These are phyloP conservation scores for Articulospora tetracladia DNA, from an alignment of 495 filamentous ascomycete species.

Conservation along the genomic window DNA sequence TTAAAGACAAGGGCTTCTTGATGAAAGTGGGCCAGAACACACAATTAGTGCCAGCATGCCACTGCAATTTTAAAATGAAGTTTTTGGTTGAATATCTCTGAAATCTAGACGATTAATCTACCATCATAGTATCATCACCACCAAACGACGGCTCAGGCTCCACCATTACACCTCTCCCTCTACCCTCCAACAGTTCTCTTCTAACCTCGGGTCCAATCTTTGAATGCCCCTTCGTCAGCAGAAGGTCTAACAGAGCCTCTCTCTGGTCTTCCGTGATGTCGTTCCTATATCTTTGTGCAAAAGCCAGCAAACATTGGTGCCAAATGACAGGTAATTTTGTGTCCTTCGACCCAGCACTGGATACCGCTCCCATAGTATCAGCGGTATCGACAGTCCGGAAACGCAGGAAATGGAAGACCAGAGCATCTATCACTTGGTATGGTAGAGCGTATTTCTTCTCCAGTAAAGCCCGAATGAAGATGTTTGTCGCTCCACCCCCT, in stretches of 20 bases:
- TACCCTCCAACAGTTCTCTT: constrained; percentile 83
- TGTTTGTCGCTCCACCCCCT: constrained; percentile 78
- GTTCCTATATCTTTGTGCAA: constrained; percentile 91
- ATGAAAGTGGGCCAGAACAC: background rate
- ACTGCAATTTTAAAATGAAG: background rate
- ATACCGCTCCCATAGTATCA: constrained; percentile 42
- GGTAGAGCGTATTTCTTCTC: constrained; percentile 98
- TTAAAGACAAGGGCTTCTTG: no score
- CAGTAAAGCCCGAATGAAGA: constrained; percentile 85
- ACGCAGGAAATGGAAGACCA: constrained; percentile 94
- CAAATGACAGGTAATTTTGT: constrained; percentile 78
- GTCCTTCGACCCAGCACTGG: constrained; percentile 39
- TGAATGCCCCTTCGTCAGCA: constrained; percentile 83
- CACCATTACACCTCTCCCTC: constrained; percentile 75
- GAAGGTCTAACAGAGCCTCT: constrained; percentile 83
- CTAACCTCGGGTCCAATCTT: constrained; percentile 88
- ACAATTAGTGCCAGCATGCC: no score
- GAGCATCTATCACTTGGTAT: constrained; percentile 87
- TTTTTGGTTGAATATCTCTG: background rate
- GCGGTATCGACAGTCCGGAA: constrained; percentile 60
- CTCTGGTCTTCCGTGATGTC: constrained; percentile 91
- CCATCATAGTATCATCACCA: constrained; percentile 91
- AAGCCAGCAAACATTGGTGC: constrained; percentile 82
- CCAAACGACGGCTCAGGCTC: constrained; percentile 40
- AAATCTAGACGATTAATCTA: constrained; percentile 33